Evolutionary conservation across 176 grass and related monocot genomes (phyloP), one percentile per base, ranked within the genome.

Genomic region (Stipa capillata): DNA sequence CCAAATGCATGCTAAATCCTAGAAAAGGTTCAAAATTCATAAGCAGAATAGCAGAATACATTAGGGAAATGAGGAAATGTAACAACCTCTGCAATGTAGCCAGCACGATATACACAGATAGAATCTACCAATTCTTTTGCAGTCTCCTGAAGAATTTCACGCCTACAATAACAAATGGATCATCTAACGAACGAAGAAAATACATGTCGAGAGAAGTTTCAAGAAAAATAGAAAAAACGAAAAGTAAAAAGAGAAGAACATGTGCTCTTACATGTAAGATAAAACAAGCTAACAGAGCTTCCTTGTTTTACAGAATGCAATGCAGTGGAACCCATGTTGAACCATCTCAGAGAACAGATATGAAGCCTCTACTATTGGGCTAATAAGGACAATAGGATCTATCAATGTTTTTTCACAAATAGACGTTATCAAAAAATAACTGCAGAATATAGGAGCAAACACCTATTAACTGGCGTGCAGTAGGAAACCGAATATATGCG

Each of bases 321-420:
- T 97, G 81, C 90, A 93, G 61, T 89, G 90, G 71, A 97, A 90
- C 31, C 88, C 85, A 76, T 97, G 93, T 79, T 89, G 93, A 85
- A 97, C 93, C 93, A 93, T 88, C 82, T 90, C 88, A 5, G 88
- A 81, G 51, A 97, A 88, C n/a, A 93, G 76, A 87, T 97, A 90
- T 27, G 90, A 88, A 59, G 86, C 80, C 85, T 97, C 90, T 37
- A 93, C 51, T 79, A 97, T 93, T 76, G 93, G 83, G 77, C 90
- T 93, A 73, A 52, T 65, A 74, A 58, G 73, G 35, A 70, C 79
- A 80, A 71, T 16, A 39, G 21, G n/a, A 24, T 14, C 2, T 42
- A 67, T 84, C 52, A 79, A 40, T n/a, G 25, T 65, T 76, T 1
- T 37, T 52, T 43, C 11, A 41, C 0, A 65, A 33, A 57, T 4